Percentiles rank a stretch among this genome's conserved stretches.
phyloP scores from a whole-genome alignment of 1,139 yeast species.

The Hyphopichia fennica region DNA sequence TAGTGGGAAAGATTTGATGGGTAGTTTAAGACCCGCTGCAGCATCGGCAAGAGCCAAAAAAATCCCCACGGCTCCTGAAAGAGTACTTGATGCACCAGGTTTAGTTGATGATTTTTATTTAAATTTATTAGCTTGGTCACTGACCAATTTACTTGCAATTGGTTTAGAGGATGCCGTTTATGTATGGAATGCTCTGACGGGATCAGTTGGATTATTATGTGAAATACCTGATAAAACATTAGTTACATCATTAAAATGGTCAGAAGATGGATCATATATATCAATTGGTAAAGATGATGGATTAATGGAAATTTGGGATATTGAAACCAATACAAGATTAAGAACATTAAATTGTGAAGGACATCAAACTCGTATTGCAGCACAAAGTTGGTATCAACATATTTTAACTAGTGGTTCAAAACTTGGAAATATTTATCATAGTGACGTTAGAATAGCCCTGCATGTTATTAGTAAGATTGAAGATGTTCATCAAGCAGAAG shows the following conservation, averaged over 20 bases:
- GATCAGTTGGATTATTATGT: conserved; percentile 71
- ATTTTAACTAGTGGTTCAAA: conserved; percentile 80
- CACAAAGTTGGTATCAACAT: conserved; percentile 86
- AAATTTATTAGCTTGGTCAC: conserved; percentile 87
- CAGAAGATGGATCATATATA: conserved; percentile 85
- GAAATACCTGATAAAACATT: conserved; percentile 52
- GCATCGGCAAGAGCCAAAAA: conserved; percentile 63
- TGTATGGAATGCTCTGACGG: conserved; percentile 90
- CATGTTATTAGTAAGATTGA: conserved; percentile 65
- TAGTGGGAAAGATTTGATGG: background rate
- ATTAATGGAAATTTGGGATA: conserved; percentile 89
- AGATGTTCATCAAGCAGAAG: conserved; percentile 73
- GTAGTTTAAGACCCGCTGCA: conserved; percentile 40
- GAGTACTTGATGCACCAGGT: conserved; percentile 96
- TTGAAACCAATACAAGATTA: conserved; percentile 69
- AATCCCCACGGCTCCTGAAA: conserved; percentile 85
- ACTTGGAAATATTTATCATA: conserved; percentile 80
- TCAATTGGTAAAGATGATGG: conserved; percentile 89
- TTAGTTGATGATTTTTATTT: conserved; percentile 89
- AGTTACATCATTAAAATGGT: conserved; percentile 85
- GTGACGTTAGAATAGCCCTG: conserved; percentile 86
- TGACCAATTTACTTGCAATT: conserved; percentile 78
- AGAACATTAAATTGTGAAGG: conserved; percentile 77
- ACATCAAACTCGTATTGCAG: conserved; percentile 66
- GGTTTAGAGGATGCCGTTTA: conserved; percentile 85